Evolutionary conservation across 2,329 filamentous ascomycete species (phyloP), one percentile per base, ranked within the genome.

Genomic region (Domatiomyces catenatus): DNA sequence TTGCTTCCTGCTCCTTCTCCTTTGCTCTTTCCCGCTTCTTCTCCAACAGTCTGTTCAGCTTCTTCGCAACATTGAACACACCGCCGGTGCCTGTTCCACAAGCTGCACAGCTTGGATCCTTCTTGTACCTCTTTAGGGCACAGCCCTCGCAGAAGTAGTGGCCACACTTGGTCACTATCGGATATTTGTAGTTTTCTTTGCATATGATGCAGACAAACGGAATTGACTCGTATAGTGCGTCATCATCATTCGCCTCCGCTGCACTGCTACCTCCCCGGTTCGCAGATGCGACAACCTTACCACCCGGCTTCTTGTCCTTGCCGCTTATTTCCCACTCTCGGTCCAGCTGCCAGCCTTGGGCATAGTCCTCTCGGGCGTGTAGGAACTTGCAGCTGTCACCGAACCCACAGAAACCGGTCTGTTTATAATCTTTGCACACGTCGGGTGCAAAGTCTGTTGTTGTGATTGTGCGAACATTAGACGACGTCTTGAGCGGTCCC

Each of bases 81-180:
- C 92, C 92, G 26, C 83, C 82, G 0, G 89, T 96, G 4, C 87
- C 85, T 0, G 81, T 74, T 1, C 86, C 85, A 64, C 92, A 96
- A 3, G 84, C 84, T 1, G 86, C 86, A 66, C 92, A 96, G 2
- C 79, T 80, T 3, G 89, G 89, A 60, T 89, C 86, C 63, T 86
- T 92, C 55, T 84, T 76, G 64, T 95, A 96, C 57, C 89, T 71
- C 63, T 85, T 80, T 59, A 96, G 71, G 22, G 92, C 92, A 66
- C 92, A 98, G 1, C 76, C 74, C 66, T 95, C 85, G 64, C 92
- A 98, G 63, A 96, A 96, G 66, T 96, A 96, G 66, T 98, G 92
- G 0, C 87, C 85, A 59, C 92, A 98, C 57, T 87, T 84, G 10
- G 92, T 96, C 20, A 90, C 71, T 10, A 96, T 77, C 0, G 92